Conservation (phyloP, 306 rosid species). For the Fragaria iinumae region DNA sequence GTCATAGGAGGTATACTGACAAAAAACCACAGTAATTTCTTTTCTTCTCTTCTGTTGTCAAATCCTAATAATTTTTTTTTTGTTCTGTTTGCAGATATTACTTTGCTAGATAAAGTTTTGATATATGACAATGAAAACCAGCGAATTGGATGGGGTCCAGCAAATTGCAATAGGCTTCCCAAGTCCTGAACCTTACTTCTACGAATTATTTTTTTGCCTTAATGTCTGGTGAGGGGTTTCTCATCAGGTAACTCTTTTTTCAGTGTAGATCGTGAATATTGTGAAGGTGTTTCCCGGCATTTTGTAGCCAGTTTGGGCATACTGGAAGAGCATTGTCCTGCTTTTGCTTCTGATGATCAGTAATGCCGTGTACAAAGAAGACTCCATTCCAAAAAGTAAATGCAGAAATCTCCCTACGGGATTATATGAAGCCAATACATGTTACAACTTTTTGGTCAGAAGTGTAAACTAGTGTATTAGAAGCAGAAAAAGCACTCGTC, state of each 20-base stretch:
- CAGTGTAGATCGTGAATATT: conserved; percentile 49
- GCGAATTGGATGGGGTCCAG: conserved; percentile 64
- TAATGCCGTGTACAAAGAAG: conserved; percentile 20
- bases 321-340: conserved; percentile 33
- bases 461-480: not conserved
- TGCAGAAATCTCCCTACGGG: conserved; percentile 7
- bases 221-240: conserved; percentile 21
- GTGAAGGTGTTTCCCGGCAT: conserved; percentile 35
- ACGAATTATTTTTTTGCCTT: conserved; percentile 11
- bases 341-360: conserved; percentile 17
- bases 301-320: conserved; percentile 36
- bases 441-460: not conserved
- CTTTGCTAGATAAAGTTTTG: conserved; percentile 57
- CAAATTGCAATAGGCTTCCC: conserved; percentile 52
- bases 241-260: conserved; percentile 20
- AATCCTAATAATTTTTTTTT: not conserved
- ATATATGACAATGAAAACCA: conserved; percentile 71
- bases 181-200: conserved; percentile 37
- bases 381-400: conserved; percentile 15
- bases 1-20: conserved; percentile 61
- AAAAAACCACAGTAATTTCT: not conserved
- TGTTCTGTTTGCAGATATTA: conserved; percentile 45
- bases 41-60: not conserved
- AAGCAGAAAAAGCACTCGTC: not conserved
- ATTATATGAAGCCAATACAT: conserved; percentile 21